Base-by-base conservation (phyloP, 2,329 filamentous ascomycete genomes). In the Aspergillus arachidicola region DNA sequence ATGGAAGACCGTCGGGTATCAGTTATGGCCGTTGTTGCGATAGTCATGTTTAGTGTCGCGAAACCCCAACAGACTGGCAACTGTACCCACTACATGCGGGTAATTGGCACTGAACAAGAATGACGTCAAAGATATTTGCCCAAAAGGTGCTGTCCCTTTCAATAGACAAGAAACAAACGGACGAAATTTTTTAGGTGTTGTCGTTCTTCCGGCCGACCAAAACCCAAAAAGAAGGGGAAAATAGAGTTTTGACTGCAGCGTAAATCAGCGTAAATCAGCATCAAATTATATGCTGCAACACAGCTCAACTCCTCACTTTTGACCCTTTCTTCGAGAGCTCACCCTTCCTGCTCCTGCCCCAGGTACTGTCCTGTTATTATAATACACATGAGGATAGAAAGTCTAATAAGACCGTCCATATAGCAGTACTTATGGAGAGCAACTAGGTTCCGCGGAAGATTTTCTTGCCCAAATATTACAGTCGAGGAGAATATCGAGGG, bases 261-360 rank as follows among this genome's bases (percentile, higher is more conserved):
- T 46, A 57, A 60, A 61, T 64, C 32, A 56, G 51, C 46, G 45
- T 46, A 57, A 60, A 61, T 64, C 46, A 61, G 38, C 30, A 32
- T 30, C 58, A 36, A 51, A 61, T 64, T 62, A 60, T 45, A 51
- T 41, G 61, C 64, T 61, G 62, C 62, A 63, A 60, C 58, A 46
- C 46, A 50, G 58, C 41, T 45, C 43, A n/a, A 38, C 51, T 55
- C 51, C 63, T 66, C 65, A 55, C 65, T 56, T 66, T 53, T 43
- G n/a, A 54, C 54, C 58, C 54, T 58, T 53, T 63, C 41, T 14
- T 36, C 14, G 14, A 16, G 5, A 36, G 34, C 34, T 16, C 34
- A 16, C 34, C 34, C 34, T 36, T 36, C 34, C 34, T 36, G 12
- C 34, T 36, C 14, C 34, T 16, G 34, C 10, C 30, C 32, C 14